Conservation (phyloP, 768 basidiomycete species). For the Boletus patriciae region DNA sequence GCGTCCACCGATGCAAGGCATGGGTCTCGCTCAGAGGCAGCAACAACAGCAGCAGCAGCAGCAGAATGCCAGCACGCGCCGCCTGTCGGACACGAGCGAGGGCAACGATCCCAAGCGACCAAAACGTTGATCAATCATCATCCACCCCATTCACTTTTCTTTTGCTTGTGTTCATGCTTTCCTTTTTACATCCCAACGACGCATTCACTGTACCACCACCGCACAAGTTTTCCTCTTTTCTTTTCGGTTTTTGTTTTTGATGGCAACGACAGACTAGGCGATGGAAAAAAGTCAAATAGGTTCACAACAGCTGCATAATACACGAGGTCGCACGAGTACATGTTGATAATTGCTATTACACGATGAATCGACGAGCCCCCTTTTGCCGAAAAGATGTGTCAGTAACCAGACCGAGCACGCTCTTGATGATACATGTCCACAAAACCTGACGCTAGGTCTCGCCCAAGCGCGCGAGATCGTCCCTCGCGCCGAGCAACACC, state of each 20-base stretch:
- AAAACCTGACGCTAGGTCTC: constrained; percentile 9
- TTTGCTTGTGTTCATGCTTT: not conserved
- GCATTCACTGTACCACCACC: not conserved
- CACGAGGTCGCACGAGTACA: not conserved
- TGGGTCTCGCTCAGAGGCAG: constrained; percentile 42
- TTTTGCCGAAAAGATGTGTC: not conserved
- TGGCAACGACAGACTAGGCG: not conserved
- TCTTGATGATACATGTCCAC: no score
- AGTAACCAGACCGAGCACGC: constrained; percentile 1
- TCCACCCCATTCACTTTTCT: not conserved
- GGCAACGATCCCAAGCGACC: constrained; percentile 41
- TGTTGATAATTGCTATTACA: not conserved
- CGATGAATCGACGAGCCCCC: not conserved
- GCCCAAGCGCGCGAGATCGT: constrained; percentile 52
- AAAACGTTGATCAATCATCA: constrained; percentile 31
- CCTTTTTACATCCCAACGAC: not conserved
- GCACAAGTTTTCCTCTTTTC: not conserved
- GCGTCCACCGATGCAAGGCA: constrained; percentile 33
- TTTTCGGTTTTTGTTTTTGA: not conserved
- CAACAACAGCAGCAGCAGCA: constrained; percentile 19
- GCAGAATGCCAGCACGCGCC: constrained; percentile 9
- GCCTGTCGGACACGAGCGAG: constrained; percentile 30
- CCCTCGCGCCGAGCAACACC: constrained; percentile 50
- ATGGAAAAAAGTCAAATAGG: not conserved
- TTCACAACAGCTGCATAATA: not conserved